Conservation (phyloP, 768 basidiomycete genomes). For the Mycena polygramma region DNA sequence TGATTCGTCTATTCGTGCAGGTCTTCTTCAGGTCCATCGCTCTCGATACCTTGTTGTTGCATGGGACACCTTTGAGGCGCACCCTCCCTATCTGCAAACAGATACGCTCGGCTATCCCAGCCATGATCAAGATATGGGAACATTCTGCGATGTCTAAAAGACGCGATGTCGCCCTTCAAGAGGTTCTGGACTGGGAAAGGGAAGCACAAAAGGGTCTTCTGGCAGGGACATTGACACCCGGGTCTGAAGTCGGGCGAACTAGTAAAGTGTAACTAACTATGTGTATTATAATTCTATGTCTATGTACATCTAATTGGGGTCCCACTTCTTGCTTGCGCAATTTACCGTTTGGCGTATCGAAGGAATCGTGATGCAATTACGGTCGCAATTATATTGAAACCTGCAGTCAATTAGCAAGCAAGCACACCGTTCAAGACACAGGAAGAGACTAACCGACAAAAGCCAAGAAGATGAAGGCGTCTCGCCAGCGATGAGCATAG, state of each 20-base stretch:
- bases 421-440: background rate
- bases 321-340: background rate
- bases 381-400: constrained; percentile 78
- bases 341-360: constrained; percentile 75
- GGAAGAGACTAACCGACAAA: constrained; percentile 63
- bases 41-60: constrained; percentile 15
- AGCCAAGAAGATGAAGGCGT: constrained; percentile 74
- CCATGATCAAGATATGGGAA: constrained; percentile 43
- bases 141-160: constrained; percentile 31
- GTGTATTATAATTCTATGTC: constrained; percentile 1
- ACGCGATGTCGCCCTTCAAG: constrained; percentile 21
- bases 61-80: constrained; percentile 40
- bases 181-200: constrained; percentile 27
- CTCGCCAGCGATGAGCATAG: constrained; percentile 74
- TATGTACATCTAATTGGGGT: background rate
- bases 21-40: constrained; percentile 25
- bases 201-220: constrained; percentile 8
- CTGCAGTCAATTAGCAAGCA: constrained; percentile 41
- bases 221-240: constrained; percentile 8
- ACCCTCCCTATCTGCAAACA: constrained; percentile 42
- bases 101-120: constrained; percentile 40
- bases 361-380: constrained; percentile 79
- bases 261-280: background rate
- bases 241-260: constrained; percentile 6
- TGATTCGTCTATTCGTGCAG: background rate